These are phyloP conservation scores for Oryza glaberrima DNA, from an alignment of 176 grass and related monocot species.

Conservation along the genomic window DNA sequence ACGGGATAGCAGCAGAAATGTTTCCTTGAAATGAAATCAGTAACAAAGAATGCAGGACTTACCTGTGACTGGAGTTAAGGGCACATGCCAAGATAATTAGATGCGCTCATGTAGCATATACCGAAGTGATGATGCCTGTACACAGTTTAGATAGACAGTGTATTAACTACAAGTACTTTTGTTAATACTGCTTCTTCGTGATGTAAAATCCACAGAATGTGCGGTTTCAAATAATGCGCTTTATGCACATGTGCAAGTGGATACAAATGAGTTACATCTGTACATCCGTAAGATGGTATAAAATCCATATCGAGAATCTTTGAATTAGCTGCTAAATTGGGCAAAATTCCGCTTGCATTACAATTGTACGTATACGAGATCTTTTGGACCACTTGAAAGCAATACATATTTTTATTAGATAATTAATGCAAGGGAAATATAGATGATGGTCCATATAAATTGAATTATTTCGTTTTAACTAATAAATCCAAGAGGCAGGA, in stretches of 20 bases:
- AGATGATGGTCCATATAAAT: neutral
- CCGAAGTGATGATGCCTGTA: neutral
- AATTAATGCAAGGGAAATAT: neutral
- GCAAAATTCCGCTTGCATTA: neutral
- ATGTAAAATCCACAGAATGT: neutral
- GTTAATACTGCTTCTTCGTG: neutral
- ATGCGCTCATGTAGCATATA: neutral
- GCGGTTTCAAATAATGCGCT: neutral
- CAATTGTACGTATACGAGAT: slow-evolving; percentile 12
- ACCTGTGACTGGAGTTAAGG: neutral
- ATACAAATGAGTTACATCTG: neutral
- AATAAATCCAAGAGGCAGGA: neutral
- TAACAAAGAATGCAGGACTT: neutral
- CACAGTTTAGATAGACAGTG: neutral
- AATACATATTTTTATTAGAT: neutral
- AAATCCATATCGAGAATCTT: neutral
- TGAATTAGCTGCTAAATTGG: slow-evolving; percentile 27
- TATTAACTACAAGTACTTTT: neutral
- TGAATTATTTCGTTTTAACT: neutral
- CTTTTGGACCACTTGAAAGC: slow-evolving; percentile 8
- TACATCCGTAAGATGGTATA: neutral
- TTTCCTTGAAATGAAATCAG: neutral
- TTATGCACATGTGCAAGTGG: neutral
- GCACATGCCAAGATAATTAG: neutral
- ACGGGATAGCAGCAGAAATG: slow-evolving; percentile 30